phyloP scores from a whole-genome alignment of 2,329 filamentous ascomycete species.

The Incumbomyces delicatus region DNA sequence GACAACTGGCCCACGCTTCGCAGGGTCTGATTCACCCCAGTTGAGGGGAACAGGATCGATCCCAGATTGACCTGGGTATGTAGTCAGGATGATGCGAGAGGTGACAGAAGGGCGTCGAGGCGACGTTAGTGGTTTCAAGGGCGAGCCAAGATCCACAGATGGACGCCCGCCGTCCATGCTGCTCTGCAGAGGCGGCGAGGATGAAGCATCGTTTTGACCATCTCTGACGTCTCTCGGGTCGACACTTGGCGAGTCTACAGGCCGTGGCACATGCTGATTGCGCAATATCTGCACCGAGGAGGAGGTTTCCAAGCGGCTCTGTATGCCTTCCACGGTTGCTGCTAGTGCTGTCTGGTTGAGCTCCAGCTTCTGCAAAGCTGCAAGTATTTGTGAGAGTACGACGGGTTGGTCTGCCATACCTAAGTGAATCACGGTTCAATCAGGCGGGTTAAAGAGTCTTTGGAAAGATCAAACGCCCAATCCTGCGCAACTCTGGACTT shows the following conservation, averaged over 20 bases:
- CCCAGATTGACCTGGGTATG: slow-evolving; percentile 87
- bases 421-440: background rate
- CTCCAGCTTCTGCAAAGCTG: slow-evolving; percentile 46
- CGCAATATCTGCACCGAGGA: slow-evolving; percentile 45
- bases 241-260: slow-evolving; percentile 16
- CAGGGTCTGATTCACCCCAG: slow-evolving; percentile 73
- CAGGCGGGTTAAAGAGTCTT: no score
- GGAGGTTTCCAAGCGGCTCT: slow-evolving; percentile 52
- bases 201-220: slow-evolving; percentile 10
- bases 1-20: slow-evolving; percentile 73
- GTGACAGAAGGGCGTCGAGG: slow-evolving; percentile 23
- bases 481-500: no score
- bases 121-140: slow-evolving; percentile 10
- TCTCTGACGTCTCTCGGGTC: slow-evolving; percentile 16
- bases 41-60: slow-evolving; percentile 83
- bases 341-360: slow-evolving; percentile 47
- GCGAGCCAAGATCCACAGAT: slow-evolving; percentile 9
- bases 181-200: slow-evolving; percentile 2
- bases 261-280: slow-evolving; percentile 1
- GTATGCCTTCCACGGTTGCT: slow-evolving; percentile 50
- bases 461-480: no score
- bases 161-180: background rate
- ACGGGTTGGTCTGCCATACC: slow-evolving; percentile 10
- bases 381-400: slow-evolving; percentile 40
- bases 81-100: slow-evolving; percentile 61